Conservation (phyloP, 192 early-diverging fungal genomes). For the Linnemannia exigua region DNA sequence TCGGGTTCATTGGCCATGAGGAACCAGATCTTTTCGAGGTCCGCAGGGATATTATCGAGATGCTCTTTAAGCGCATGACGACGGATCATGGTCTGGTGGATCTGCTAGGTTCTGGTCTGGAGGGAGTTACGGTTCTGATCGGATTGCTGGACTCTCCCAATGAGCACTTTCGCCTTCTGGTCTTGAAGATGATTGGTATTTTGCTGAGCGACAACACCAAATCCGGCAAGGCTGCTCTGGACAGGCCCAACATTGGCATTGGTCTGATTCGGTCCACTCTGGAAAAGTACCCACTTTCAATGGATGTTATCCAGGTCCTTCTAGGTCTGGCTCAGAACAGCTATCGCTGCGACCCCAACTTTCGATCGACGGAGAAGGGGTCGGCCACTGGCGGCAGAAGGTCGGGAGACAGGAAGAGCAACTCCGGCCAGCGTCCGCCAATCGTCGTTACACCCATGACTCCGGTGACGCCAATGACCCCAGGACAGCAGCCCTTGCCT, state of each 20-base stretch:
- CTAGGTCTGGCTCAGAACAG: slow-evolving; percentile 54
- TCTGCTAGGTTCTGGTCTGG: slow-evolving; percentile 47
- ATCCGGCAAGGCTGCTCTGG: slow-evolving; percentile 47
- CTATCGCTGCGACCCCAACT: slow-evolving; percentile 54
- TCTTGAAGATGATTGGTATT: slow-evolving; percentile 61
- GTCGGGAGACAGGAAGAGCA: slow-evolving; percentile 10
- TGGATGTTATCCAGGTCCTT: slow-evolving; percentile 58
- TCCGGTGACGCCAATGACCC: not conserved
- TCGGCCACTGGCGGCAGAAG: not conserved
- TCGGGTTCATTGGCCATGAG: slow-evolving; percentile 52
- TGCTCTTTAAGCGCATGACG: slow-evolving; percentile 60
- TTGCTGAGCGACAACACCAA: slow-evolving; percentile 58
- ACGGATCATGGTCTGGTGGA: slow-evolving; percentile 48
- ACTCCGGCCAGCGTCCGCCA: not conserved
- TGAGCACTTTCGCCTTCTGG: slow-evolving; percentile 52
- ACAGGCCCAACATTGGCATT: slow-evolving; percentile 55
- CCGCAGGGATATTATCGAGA: slow-evolving; percentile 53
- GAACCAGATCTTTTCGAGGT: slow-evolving; percentile 43
- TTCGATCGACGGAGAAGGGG: slow-evolving; percentile 36
- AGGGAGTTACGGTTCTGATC: slow-evolving; percentile 54
- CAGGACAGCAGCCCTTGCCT: not conserved
- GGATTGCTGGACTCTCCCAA: slow-evolving; percentile 54
- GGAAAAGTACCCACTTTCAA: slow-evolving; percentile 52
- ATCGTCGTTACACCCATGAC: slow-evolving; percentile 1
- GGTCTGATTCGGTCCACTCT: slow-evolving; percentile 40